Evolutionary conservation across 768 basidiomycete species (phyloP), one percentile per base, ranked within the genome.

Genomic region (Calocera viscosa): DNA sequence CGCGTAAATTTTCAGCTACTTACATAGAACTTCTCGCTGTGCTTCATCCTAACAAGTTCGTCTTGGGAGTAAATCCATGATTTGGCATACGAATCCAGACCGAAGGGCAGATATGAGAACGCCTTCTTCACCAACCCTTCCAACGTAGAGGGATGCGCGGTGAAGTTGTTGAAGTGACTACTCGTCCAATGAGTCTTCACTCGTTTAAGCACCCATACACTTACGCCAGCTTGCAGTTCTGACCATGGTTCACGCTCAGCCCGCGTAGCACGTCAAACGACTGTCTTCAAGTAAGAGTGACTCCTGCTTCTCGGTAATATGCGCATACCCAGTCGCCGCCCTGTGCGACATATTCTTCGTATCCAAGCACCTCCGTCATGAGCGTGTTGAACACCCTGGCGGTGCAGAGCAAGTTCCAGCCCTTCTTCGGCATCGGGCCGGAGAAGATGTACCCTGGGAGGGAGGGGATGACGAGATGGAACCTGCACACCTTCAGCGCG

Each of bases 361-460:
- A 69, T 1, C 66, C 66, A 14, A 70, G 66, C 8, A 70, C 68
- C 14, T 67, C 64, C 5, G 60, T 64, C 70, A 70, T 69, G 19
- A 70, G 63, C 22, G 49, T 65, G 39, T 70, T 40, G 47, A 70
- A 38, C 16, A 70, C 34, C 35, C 66, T 34, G 28, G 68, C 70
- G 2, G 66, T 67, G 34, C 69, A 47, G 34, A 67, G 64, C 28
- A 69, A n/a, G 17, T 68, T 67, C 63, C 66, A 70, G 22, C 68
- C 68, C 26, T 41, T 63, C 7, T 64, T 60, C 63, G 72, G 71
- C 43, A 74, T 72, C 49, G 75, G 67, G 19, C 75, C 75, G 7
- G 76, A 77, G 49, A 77, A 76, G 12, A 71, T 72, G 41, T 75
- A 77, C 7, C 76, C 76, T 33, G 76, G 75, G 33, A 77, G 72